Base-by-base conservation (phyloP, 106 monocot genomes). In the Acorus gramineus region DNA sequence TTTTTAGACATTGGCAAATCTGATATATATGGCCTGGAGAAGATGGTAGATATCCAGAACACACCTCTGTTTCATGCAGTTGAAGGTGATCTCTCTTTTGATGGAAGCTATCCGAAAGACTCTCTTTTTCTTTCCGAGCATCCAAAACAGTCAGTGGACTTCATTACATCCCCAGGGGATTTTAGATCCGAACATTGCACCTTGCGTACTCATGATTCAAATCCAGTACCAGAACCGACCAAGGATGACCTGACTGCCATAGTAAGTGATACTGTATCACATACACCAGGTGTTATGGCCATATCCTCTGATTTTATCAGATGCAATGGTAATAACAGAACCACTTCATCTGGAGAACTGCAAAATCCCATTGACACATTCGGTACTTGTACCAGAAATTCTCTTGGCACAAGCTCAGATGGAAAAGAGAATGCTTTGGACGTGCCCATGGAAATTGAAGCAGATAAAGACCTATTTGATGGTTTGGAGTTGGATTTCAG, bases 401-500 rank as follows among this genome's bases (percentile, higher is more conserved):
- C 67, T 62, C 28, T 14, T 14, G 28, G 47, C 12, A 10, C 4
- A 11, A 56, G 51, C 43, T 43, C 48, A 7, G 14, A 53, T 54
- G 45, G 12, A 47, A 73, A 60, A n/a, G 62, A 68, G 47, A 62
- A 46, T 13, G 11, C 60, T 65, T 52, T 46, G n/a, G 42, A 11
- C 70, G 48, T 10, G 14, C 46, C 64, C 8, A 42, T 45, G 7
- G 61, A 73, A 46, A 5, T 48, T 47, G 44, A 53, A 56, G 50
- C 53, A 7, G 72, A 78, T 50, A 64, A 69, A 47, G 80, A 89
- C 49, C 50, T 87, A 8, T 81, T 83, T 53, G 82, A 82, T 67
- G 73, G 76, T 53, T 74, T 88, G 56, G 81, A 77, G 14, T 63
- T 87, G 47, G 84, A 87, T 65, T 53, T 80, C 0, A 83, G 53